phyloP scores from a whole-genome alignment of 2,329 filamentous ascomycete species.

The Graphilbum sp. region DNA sequence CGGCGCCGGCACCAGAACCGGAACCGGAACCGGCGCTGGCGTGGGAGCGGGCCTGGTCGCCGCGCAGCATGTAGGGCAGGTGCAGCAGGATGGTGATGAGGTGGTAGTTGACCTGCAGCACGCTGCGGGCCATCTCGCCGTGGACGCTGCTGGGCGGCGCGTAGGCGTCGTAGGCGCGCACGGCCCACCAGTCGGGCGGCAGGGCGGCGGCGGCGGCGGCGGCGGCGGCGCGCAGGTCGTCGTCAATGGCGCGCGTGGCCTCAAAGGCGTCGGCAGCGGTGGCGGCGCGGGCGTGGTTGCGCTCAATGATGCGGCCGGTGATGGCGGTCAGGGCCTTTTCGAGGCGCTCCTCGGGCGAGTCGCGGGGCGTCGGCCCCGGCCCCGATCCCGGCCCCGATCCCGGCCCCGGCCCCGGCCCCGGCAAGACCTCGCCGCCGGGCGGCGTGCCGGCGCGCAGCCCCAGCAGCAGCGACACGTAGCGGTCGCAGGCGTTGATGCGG shows the following conservation, averaged over 20 bases:
- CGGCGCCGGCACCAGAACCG: too few relatives aligned
- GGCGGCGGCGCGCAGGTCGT: constrained; percentile 27
- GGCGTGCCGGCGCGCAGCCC: constrained; percentile 28
- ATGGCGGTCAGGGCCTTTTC: constrained; percentile 27
- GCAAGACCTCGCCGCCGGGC: constrained; percentile 6
- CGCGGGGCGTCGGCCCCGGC: constrained; percentile 13
- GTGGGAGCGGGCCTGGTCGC: constrained; percentile 5
- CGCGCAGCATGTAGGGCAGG: constrained; percentile 33
- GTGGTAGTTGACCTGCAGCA: constrained; percentile 33
- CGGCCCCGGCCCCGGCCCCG: too few relatives aligned
- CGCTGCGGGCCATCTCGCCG: constrained; percentile 19
- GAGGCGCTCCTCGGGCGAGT: constrained; percentile 24
- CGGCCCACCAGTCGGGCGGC: constrained; percentile 31
- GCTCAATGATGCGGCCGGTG: constrained; percentile 27
- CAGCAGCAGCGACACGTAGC: constrained; percentile 32
- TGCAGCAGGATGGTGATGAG: constrained; percentile 35
- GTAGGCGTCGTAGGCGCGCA: constrained; percentile 14
- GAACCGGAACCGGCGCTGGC: too few relatives aligned
- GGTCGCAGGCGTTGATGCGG: constrained; percentile 30
- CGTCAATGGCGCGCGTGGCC: constrained; percentile 26
- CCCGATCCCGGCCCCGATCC: constrained; percentile 5
- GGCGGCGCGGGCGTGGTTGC: constrained; percentile 27
- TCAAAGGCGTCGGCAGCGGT: constrained; percentile 20
- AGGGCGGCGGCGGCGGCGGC: constrained; percentile 17
- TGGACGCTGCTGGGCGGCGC: constrained; percentile 10